Base-by-base conservation (phyloP, 2,329 filamentous ascomycete genomes). In the Epichloe baconii region DNA sequence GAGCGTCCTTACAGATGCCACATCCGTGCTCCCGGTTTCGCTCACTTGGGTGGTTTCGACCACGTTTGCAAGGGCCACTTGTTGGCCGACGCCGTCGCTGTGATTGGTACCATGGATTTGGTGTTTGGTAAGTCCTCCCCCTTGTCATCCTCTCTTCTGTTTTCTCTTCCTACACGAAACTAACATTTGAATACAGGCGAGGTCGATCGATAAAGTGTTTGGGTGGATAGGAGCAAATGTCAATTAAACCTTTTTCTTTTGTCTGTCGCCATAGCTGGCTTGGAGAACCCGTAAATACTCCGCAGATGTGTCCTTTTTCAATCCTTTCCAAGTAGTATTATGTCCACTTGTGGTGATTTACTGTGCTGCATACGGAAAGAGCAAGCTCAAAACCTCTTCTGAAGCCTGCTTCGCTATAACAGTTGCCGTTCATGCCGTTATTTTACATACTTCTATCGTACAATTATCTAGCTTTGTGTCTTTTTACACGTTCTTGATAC, bases 1-100 rank as follows among this genome's bases (percentile, higher is more conserved):
- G 93, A 98, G 79, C 79, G 93, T 64, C 93, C 93, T 45, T 98
- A 98, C 75, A 80, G 94, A 64, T 96, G 93, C 73, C 94, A 96
- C 76, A 96, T 98, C 62, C 83, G 93, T 62, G 91, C 94, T 38
- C 93, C 93, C 53, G 93, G 93, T 55, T 98, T 98, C 64, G 93
- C 93, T 57, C 94, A 98, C 72, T 72, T 98, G 69, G 81, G 80
- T 63, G 91, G 88, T 58, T 96, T 98, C 68, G 93, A 98, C 68
- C 91, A 97, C 65, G 78, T 98, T 51, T 83, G 83, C 57, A 85
- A 87, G 71, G 93, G 93, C 35, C 94, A 98, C 73, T 72, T 98
- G 70, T 73, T 98, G 61, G 93, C 94, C 54, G 93, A 98, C 70
- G 93, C 91, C 26, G 93, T 98, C 47, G 94, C 93, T 46, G 90